Percentiles rank a stretch among this genome's conserved stretches.
These are phyloP conservation scores for Cercospora canescens DNA, from an alignment of 2,329 filamentous ascomycete genomes.

Conservation along the genomic window DNA sequence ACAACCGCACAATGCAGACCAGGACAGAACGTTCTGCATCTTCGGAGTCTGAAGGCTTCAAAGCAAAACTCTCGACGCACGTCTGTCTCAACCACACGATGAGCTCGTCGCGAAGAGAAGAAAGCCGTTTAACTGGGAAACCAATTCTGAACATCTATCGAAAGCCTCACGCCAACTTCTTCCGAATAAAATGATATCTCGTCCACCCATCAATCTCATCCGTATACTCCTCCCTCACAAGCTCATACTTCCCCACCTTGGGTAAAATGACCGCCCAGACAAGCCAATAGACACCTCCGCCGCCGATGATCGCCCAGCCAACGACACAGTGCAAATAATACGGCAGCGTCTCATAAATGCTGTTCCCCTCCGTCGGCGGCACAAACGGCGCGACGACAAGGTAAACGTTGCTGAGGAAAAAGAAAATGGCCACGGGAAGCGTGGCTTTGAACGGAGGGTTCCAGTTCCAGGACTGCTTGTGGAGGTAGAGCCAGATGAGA, in stretches of 20 bases:
- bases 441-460: slow-evolving; percentile 51
- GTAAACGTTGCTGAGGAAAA: slow-evolving; percentile 55
- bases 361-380: slow-evolving; percentile 49
- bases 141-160: too few species aligned
- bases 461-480: slow-evolving; percentile 47
- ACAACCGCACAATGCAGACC: too few species aligned
- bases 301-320: slow-evolving; percentile 51
- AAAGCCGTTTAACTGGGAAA: too few species aligned
- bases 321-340: slow-evolving; percentile 58
- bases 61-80: too few species aligned
- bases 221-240: slow-evolving; percentile 34
- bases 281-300: slow-evolving; percentile 54
- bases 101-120: too few species aligned
- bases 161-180: neutral
- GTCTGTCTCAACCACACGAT: too few species aligned
- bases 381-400: slow-evolving; percentile 55
- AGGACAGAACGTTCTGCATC: too few species aligned
- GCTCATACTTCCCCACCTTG: slow-evolving; percentile 40
- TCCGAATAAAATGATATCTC: slow-evolving; percentile 38
- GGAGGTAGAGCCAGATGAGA: slow-evolving; percentile 50
- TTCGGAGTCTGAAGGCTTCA: too few species aligned
- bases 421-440: slow-evolving; percentile 53
- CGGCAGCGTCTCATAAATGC: slow-evolving; percentile 54
- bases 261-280: slow-evolving; percentile 54
- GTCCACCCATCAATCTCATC: slow-evolving; percentile 44